Base-by-base conservation (phyloP, 164 flowering plant species). In the Kingdonia uniflora region DNA sequence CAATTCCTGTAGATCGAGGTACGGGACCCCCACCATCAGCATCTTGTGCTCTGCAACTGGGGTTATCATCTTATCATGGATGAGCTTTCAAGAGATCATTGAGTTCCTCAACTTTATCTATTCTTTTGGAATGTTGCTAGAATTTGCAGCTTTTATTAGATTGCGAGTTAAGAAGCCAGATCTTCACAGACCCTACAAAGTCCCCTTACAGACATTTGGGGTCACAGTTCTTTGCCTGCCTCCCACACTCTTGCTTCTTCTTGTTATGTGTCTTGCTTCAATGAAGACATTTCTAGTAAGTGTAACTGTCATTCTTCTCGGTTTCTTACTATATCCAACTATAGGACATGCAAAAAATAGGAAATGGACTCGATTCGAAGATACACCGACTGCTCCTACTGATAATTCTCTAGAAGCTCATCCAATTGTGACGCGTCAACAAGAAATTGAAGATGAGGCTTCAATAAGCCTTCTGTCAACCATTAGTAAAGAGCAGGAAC, bases 241-340 rank as follows among this genome's bases (percentile, higher is more conserved):
- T 65, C 95, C 97, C 25, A 55, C 85, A 14, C 2, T 78, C 14
- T 62, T 89, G 60, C 87, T 89, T 33, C 33, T 84, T 57, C 80
- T 89, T 21, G 95, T 89, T 21, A 85, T 89, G 95, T 79, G 83
- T 58, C 65, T 89, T 56, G 95, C 97, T 42, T 80, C 97, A 14
- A 6, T 64, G 2, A 71, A 38, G 64, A 85, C 90, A 40, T 67
- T 67, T 45, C 2, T 82, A 16, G 80, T 85, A 5, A 85, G 86
- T 51, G 80, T 80, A 0, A 22, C 23, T n/a, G 85, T 80, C 0
- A 68, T 85, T 52, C 5, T 79, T 10, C 2, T 75, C 8, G 95
- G 97, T 46, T 26, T 76, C 46, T 33, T 67, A n/a, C 21, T 85
- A 44, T 84, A 84, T 59, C 79, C 81, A 41, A 13, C 52, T 19